phyloP scores from a whole-genome alignment of 2,329 filamentous ascomycete genomes.

The Ophiostoma ulmi region DNA sequence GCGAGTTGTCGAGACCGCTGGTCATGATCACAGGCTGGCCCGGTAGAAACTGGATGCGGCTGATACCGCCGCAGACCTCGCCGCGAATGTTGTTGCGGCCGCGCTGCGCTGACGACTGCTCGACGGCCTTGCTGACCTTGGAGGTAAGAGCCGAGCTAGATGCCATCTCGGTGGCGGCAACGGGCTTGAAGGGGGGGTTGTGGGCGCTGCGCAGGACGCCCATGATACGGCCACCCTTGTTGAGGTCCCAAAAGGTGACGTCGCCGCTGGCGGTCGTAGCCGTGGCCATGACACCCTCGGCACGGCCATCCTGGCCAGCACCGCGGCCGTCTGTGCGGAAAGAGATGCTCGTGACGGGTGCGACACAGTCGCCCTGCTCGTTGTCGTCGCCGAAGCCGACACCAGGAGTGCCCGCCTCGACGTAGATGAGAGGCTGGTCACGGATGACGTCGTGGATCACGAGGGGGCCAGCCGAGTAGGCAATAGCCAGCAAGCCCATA shows the following conservation, averaged over 20 bases:
- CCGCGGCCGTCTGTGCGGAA: conserved; percentile 88
- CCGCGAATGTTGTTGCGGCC: conserved; percentile 32
- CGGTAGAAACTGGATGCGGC: conserved; percentile 79
- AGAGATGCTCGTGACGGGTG: conserved; percentile 72
- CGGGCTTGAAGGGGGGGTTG: conserved; percentile 56
- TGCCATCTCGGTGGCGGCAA: neutral
- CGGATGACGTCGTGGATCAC: conserved; percentile 75
- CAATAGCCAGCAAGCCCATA: conserved; percentile 78
- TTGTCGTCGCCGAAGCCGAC: conserved; percentile 35
- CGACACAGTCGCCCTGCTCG: conserved; percentile 32
- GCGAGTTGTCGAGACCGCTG: conserved; percentile 84
- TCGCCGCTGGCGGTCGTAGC: conserved; percentile 74
- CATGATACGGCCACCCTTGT: conserved; percentile 77
- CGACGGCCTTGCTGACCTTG: neutral
- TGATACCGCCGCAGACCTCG: conserved; percentile 61
- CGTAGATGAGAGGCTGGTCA: conserved; percentile 65
- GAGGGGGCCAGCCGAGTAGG: conserved; percentile 74
- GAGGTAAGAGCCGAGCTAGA: neutral
- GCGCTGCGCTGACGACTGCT: conserved; percentile 27
- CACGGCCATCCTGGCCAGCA: conserved; percentile 78
- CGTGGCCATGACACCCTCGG: conserved; percentile 90
- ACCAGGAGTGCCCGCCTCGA: conserved; percentile 56
- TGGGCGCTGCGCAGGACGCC: conserved; percentile 85
- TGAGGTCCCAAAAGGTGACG: conserved; percentile 93
- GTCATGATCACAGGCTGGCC: conserved; percentile 88